Evolutionary conservation across 225 moss, liverwort and hornwort species (phyloP), one percentile per base, ranked within the genome.

Genomic region (Straminergon stramineum): DNA sequence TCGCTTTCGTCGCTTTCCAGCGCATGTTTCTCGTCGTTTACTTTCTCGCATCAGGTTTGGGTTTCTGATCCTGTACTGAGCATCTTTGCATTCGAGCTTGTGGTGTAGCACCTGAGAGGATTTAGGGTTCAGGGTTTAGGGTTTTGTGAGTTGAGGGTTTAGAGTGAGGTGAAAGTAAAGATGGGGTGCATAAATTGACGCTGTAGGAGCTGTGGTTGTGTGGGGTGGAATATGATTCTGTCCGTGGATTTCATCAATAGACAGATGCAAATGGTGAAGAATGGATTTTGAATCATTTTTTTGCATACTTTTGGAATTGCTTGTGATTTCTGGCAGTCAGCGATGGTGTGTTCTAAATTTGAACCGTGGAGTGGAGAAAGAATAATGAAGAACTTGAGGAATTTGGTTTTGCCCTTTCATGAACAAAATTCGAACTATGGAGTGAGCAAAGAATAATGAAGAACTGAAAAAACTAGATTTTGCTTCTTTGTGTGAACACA

Each of bases 11-110:
- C 53, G 82, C 83, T 48, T 94, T 94, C 62, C 93, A 93, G 60
- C 93, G 94, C 71, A 14, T 87, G 7, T 93, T 93, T 75, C 90
- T 94, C 52, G 82, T 88, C 27, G 90, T 87, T 21, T 94, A 84
- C n/a, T 37, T 93, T 26, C 92, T 94, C 41, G 92, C 93, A 32
- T 88, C 92, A 93, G 93, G 94, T 94, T 81, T 51, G 80, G 32
- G 21, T 75, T 82, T 55, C 76, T 69, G 37, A 48, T 81, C 67
- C 43, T 41, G 45, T 75, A 17, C 56, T 64, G 78, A 30, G 63
- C 10, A 19, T 7, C 48, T 77, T n/a, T 30, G 64, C 63, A 39
- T 64, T 52, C 13, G 53, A 61, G 65, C 26, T 63, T 39, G 63
- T 51, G 52, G 18, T 64, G 64, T 37, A 6, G 4, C 26, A 28